Percentiles rank a stretch among this genome's conserved stretches.
These are phyloP conservation scores for Colletotrichum acutatum DNA, from an alignment of 2,329 filamentous ascomycete species.

Conservation along the genomic window DNA sequence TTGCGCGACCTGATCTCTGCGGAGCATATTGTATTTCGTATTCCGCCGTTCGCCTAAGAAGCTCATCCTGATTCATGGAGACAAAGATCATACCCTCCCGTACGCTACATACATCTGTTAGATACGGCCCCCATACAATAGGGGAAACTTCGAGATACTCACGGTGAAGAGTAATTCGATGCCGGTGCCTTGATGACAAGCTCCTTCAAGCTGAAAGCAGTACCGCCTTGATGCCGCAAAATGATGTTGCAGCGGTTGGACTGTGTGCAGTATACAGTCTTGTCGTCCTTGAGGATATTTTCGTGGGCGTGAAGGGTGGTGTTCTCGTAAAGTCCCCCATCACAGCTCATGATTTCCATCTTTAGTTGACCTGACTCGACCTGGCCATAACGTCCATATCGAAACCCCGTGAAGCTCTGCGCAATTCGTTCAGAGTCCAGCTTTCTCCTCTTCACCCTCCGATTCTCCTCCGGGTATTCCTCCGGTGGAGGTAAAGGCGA, in stretches of 20 bases:
- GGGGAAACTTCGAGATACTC: slow-evolving; percentile 48
- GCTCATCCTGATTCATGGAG: slow-evolving; percentile 83
- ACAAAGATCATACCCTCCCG: slow-evolving; percentile 94
- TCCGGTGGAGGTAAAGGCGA: slow-evolving; percentile 49
- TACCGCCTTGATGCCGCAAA: slow-evolving; percentile 81
- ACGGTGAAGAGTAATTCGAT: slow-evolving; percentile 85
- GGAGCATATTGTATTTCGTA: slow-evolving; percentile 77
- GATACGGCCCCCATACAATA: slow-evolving; percentile 40
- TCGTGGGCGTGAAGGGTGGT: slow-evolving; percentile 75
- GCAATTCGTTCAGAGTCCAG: slow-evolving; percentile 71
- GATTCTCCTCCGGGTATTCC: slow-evolving; percentile 58
- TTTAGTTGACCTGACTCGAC: slow-evolving; percentile 83
- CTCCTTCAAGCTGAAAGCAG: slow-evolving; percentile 85
- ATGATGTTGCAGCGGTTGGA: slow-evolving; percentile 89
- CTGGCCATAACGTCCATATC: slow-evolving; percentile 88
- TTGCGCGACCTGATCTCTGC: slow-evolving; percentile 38
- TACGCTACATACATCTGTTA: slow-evolving; percentile 63
- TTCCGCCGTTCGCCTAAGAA: slow-evolving; percentile 76
- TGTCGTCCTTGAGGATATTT: slow-evolving; percentile 86
- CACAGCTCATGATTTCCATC: slow-evolving; percentile 91
- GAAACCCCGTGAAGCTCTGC: slow-evolving; percentile 67
- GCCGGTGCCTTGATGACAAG: slow-evolving; percentile 87
- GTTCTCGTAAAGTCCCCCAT: slow-evolving; percentile 79
- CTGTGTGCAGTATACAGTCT: slow-evolving; percentile 90
- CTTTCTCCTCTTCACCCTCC: slow-evolving; percentile 75